A percentile compares a stretch with the other conserved stretches of the same genome.
These are phyloP conservation scores for Wickerhamiella cacticola DNA, from an alignment of 805 yeast genomes.

Conservation along the genomic window DNA sequence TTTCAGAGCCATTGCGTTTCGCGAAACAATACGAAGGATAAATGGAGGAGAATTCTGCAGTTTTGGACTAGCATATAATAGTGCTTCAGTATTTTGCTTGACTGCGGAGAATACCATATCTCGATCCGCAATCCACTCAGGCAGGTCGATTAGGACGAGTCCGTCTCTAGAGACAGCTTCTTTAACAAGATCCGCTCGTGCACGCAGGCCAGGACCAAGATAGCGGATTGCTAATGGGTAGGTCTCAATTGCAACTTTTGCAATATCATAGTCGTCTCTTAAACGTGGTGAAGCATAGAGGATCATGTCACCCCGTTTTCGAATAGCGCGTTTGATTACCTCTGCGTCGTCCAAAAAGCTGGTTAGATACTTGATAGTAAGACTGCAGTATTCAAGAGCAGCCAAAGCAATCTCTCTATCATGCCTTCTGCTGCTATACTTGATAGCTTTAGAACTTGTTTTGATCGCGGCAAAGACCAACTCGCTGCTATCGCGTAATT, in stretches of 20 bases:
- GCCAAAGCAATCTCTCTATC: not conserved
- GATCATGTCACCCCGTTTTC: not conserved
- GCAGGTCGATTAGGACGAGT: not conserved
- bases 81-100: not conserved
- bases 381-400: not conserved
- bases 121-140: not conserved
- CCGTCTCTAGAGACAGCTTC: not conserved
- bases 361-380: not conserved
- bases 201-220: not conserved
- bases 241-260: not conserved
- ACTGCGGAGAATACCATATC: not conserved
- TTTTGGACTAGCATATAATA: not conserved
- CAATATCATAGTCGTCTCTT: not conserved
- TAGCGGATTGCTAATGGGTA: not conserved
- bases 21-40: not conserved
- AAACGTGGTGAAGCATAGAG: conserved; percentile 1
- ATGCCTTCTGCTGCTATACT: not conserved
- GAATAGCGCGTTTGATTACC: not conserved
- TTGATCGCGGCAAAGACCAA: not conserved
- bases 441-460: not conserved
- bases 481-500: not conserved
- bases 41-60: not conserved
- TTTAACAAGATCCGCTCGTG: not conserved
- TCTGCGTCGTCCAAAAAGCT: not conserved
- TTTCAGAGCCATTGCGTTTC: not conserved